Evolutionary conservation across 169 alveolate genomes (phyloP).

Genomic region (Babesia bovis): DNA sequence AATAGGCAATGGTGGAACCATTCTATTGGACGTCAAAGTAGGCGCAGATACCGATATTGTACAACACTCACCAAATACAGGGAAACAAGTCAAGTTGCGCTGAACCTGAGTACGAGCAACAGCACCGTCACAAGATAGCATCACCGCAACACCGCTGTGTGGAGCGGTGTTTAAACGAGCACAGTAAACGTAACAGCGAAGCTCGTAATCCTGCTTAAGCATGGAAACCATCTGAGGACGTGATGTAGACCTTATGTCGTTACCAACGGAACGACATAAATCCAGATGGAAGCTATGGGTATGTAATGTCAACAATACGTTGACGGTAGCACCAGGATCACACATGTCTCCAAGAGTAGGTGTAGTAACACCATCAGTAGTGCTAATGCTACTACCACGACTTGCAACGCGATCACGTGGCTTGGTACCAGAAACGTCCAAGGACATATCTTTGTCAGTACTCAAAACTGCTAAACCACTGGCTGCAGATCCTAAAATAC

Average conservation of each 20-base stretch:
- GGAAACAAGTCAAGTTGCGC: constrained; percentile 47
- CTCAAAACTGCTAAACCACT: background rate
- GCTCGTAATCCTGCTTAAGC: constrained; percentile 78
- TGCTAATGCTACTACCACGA: background rate
- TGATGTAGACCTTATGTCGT: constrained; percentile 41
- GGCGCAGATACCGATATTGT: constrained; percentile 23
- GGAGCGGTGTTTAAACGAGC: constrained; percentile 36
- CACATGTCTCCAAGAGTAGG: constrained; percentile 23
- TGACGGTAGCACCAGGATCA: constrained; percentile 41
- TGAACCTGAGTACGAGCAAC: constrained; percentile 20
- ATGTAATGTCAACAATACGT: constrained; percentile 55
- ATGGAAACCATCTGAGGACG: constrained; percentile 73
- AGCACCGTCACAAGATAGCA: constrained; percentile 41
- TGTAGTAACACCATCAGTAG: background rate
- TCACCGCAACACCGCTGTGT: constrained; percentile 37
- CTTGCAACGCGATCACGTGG: background rate
- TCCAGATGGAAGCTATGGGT: constrained; percentile 47
- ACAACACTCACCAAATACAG: constrained; percentile 63
- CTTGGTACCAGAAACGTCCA: background rate
- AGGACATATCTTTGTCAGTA: background rate
- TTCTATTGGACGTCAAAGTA: constrained; percentile 31
- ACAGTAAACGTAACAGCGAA: constrained; percentile 81
- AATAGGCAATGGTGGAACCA: constrained; percentile 52
- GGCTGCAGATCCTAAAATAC: constrained; percentile 14
- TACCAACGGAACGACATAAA: background rate